Base-by-base conservation (phyloP, 2,329 filamentous ascomycete genomes). In the Anthostomella pinea region DNA sequence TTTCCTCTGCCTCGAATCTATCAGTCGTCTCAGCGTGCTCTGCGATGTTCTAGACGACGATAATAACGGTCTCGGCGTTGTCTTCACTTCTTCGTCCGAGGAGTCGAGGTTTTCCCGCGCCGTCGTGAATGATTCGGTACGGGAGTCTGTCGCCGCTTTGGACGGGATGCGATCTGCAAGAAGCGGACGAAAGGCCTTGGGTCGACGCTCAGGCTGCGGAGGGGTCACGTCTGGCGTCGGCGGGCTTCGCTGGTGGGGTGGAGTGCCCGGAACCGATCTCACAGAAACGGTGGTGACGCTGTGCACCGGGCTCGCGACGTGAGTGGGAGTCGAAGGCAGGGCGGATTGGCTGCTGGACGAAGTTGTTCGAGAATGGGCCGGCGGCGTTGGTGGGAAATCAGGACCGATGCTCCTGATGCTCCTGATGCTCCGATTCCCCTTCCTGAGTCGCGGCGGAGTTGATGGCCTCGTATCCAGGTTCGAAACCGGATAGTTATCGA, bases 141-240 rank as follows among this genome's bases (percentile, higher is more conserved):
- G 73, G n/a, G 76, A 80, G 34, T 78, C 81, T 2, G 72, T 62
- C 3, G 70, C 81, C 8, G 70, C 62, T 43, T 75, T 75, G 20
- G 74, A 76, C 15, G 62, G 60, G 24, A 66, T 60, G 21, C 74
- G 71, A 45, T 80, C 73, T 44, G 61, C 63, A 28, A 69, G 53
- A 13, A 60, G 57, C 13, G 73, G 72, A 20, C 75, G 73, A 29
- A 68, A 54, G 35, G 64, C 55, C 53, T 65, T 68, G 11, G 69
- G 62, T 39, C 68, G 69, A 23, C 59, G 60, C 30, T 58, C 54
- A 27, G 63, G 60, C 41, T 79, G 74, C 22, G 85, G 85, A 34
- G 84, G 85, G 11, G 85, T 89, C 29, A 84, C 75, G 61, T 88
- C 85, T 21, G 85, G 85, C 3, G 85, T 89, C 20, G 83, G 84